These are phyloP conservation scores for Pistacia atlantica DNA, from an alignment of 345 rosid species.

Conservation along the genomic window DNA sequence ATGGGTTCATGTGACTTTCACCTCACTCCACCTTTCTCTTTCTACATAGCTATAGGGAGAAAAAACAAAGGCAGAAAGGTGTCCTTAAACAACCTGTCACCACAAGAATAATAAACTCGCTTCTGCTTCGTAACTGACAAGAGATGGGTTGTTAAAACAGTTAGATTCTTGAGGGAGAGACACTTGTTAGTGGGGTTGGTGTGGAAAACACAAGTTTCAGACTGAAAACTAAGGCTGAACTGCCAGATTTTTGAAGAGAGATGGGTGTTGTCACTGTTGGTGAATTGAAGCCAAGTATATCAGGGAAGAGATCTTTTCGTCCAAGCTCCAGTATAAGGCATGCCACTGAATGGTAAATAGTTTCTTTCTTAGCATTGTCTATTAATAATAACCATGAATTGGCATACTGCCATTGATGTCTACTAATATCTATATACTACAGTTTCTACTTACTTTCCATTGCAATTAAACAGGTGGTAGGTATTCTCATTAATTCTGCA, in stretches of 20 bases:
- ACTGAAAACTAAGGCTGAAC: constrained; percentile 16
- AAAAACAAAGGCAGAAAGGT: not conserved
- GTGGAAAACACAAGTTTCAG: constrained; percentile 19
- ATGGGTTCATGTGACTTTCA: constrained; percentile 42
- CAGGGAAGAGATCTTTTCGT: constrained; percentile 90
- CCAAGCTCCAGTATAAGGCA: constrained; percentile 89
- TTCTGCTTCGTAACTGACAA: not conserved
- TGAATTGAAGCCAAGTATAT: constrained; percentile 77
- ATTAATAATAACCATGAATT: not conserved
- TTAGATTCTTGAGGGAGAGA: constrained; percentile 23
- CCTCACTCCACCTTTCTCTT: constrained; percentile 35
- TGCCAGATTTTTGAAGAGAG: constrained; percentile 24
- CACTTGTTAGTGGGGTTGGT: constrained; percentile 11
- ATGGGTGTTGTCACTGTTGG: constrained; percentile 85
- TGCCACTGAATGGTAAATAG: constrained; percentile 87
- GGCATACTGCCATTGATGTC: constrained; percentile 9
- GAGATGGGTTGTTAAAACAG: constrained; percentile 28
- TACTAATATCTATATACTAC: not conserved
- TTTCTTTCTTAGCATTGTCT: not conserved
- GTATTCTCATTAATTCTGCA: constrained; percentile 20
- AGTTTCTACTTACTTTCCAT: not conserved
- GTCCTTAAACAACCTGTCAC: constrained; percentile 22
- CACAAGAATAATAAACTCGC: constrained; percentile 12
- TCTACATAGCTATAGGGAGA: not conserved
- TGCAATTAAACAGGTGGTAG: not conserved